These are phyloP conservation scores for Mallotus repandus DNA, from an alignment of 441 rosid genomes.

Conservation along the genomic window DNA sequence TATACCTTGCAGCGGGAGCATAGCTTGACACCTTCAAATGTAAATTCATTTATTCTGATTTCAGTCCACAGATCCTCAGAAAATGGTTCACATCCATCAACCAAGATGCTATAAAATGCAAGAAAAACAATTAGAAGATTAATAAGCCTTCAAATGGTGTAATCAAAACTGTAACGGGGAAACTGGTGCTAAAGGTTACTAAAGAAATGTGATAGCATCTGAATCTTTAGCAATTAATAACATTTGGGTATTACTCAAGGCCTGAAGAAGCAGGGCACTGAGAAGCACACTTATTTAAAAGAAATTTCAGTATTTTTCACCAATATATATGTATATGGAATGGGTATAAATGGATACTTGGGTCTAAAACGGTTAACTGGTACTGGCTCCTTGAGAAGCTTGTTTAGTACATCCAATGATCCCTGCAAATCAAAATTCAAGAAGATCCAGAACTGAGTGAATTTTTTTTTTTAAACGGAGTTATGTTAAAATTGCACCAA, in stretches of 20 bases:
- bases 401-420: conserved; percentile 75
- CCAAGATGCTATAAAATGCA: conserved; percentile 57
- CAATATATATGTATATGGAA: neutral
- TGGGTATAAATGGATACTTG: conserved; percentile 47
- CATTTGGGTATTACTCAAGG: neutral
- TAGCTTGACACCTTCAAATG: conserved; percentile 62
- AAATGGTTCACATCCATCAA: conserved; percentile 76
- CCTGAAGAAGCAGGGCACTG: neutral
- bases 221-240: too few species aligned
- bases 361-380: conserved; percentile 86
- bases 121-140: conserved; percentile 15
- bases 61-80: conserved; percentile 83
- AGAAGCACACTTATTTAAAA: neutral
- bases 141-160: neutral
- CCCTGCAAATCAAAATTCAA: conserved; percentile 44
- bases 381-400: conserved; percentile 65
- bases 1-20: conserved; percentile 82
- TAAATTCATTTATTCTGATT: conserved; percentile 47
- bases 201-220: neutral
- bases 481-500: conserved; percentile 23
- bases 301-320: neutral
- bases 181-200: neutral
- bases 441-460: conserved; percentile 13
- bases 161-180: neutral
- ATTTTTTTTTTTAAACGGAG: neutral